Evolutionary conservation across 2,329 filamentous ascomycete species (phyloP).

Genomic region (Juglanconis oblonga): DNA sequence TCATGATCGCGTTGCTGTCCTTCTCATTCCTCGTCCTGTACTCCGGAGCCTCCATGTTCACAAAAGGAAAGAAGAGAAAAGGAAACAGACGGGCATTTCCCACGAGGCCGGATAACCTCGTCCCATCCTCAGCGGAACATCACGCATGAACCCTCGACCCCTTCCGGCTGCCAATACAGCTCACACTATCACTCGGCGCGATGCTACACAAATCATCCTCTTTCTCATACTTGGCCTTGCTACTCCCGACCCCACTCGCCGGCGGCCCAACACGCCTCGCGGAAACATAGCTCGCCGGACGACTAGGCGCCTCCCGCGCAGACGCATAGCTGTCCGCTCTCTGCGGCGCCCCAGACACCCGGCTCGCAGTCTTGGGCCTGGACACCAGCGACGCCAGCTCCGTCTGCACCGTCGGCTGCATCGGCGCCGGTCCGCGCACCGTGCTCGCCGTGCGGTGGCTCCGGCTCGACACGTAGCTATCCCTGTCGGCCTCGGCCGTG

Average conservation of each 20-base stretch:
- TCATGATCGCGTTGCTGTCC: not conserved
- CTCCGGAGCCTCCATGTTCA: slow-evolving; percentile 3
- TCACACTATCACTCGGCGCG: slow-evolving; percentile 60
- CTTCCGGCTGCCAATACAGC: slow-evolving; percentile 50
- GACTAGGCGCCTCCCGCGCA: slow-evolving; percentile 11
- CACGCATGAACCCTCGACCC: slow-evolving; percentile 26
- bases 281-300: slow-evolving; percentile 21
- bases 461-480: slow-evolving; percentile 43
- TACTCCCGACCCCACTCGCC: slow-evolving; percentile 38
- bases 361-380: slow-evolving; percentile 25
- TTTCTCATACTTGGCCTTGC: slow-evolving; percentile 33
- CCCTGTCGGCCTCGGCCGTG: slow-evolving; percentile 29
- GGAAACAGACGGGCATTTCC: not conserved
- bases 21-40: slow-evolving; percentile 3
- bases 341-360: slow-evolving; percentile 20
- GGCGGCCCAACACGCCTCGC: slow-evolving; percentile 39
- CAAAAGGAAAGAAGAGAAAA: not conserved
- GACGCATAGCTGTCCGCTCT: slow-evolving; percentile 19
- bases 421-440: slow-evolving; percentile 24
- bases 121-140: slow-evolving; percentile 1
- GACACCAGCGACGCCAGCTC: slow-evolving; percentile 24
- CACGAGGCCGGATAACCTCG: no score
- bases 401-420: slow-evolving; percentile 20
- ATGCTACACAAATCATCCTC: slow-evolving; percentile 52
- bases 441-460: slow-evolving; percentile 37